phyloP scores from a whole-genome alignment of 257 asterid species.

The Solanum paucissectum region DNA sequence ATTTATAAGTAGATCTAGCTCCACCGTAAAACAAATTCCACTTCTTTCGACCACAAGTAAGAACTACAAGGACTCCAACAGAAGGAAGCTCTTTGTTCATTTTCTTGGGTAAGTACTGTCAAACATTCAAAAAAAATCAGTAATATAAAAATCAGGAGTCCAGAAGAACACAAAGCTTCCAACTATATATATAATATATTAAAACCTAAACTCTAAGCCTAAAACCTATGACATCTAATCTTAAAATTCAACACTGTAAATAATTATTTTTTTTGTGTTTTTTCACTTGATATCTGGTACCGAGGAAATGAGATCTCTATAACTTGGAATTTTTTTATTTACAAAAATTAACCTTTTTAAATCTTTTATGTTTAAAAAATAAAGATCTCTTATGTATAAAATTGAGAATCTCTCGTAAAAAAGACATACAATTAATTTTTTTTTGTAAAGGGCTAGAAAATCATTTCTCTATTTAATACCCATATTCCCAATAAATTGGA shows the following conservation, averaged over 20 bases:
- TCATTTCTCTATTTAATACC: not conserved
- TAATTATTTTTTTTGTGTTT: not conserved
- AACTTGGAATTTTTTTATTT: not conserved
- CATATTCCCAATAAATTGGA: not conserved
- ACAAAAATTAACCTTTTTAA: not conserved
- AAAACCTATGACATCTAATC: not conserved
- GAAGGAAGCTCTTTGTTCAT: slow-evolving; percentile 7
- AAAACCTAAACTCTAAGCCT: not conserved
- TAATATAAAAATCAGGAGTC: not conserved
- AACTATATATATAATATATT: not conserved
- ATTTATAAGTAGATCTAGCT: not conserved
- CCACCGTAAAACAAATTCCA: slow-evolving; percentile 21
- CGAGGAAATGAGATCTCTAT: not conserved
- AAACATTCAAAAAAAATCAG: not conserved
- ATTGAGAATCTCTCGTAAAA: no score
- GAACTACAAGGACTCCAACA: slow-evolving; percentile 4
- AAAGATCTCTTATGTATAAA: no score
- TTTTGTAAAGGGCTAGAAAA: no score
- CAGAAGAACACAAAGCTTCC: not conserved
- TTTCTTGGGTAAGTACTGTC: slow-evolving; percentile 3
- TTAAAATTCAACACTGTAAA: not conserved
- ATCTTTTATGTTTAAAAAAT: no score
- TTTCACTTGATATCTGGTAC: not conserved
- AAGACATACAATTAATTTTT: no score
- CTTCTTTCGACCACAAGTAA: slow-evolving; percentile 15